Evolutionary conservation across 441 rosid genomes (phyloP).

Genomic region (Eutrema salsugineum): DNA sequence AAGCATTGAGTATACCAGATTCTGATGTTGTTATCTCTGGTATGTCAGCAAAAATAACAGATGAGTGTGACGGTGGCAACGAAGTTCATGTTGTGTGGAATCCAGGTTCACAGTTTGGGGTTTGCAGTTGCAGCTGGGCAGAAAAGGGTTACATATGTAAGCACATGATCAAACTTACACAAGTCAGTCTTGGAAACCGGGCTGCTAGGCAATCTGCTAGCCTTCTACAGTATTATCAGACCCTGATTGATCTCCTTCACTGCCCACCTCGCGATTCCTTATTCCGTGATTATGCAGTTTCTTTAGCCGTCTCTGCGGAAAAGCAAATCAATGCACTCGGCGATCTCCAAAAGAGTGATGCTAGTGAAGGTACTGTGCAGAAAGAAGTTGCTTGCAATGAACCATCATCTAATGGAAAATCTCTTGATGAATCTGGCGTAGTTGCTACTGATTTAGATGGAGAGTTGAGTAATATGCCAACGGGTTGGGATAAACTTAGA

Average conservation of each 20-base stretch:
- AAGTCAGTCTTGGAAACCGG: slow-evolving; percentile 31
- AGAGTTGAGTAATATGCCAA: slow-evolving; percentile 9
- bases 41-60: slow-evolving; percentile 54
- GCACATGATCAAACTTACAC: slow-evolving; percentile 64
- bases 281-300: slow-evolving; percentile 73
- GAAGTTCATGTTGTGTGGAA: slow-evolving; percentile 59
- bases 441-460: slow-evolving; percentile 10
- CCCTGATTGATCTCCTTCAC: slow-evolving; percentile 58
- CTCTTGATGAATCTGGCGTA: slow-evolving; percentile 1
- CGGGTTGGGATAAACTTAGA: background rate
- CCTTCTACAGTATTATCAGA: slow-evolving; percentile 54
- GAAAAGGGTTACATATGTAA: slow-evolving; percentile 77
- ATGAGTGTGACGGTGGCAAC: slow-evolving; percentile 44
- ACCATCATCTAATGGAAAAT: background rate
- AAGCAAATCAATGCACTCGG: slow-evolving; percentile 46
- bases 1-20: slow-evolving; percentile 68
- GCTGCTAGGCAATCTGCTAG: slow-evolving; percentile 45
- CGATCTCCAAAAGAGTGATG: slow-evolving; percentile 4
- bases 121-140: slow-evolving; percentile 82
- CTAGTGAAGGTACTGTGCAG: background rate
- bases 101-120: slow-evolving; percentile 71
- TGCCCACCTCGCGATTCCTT: slow-evolving; percentile 69
- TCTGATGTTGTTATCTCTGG: slow-evolving; percentile 54
- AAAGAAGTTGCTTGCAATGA: background rate
- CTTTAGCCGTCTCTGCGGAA: slow-evolving; percentile 58